phyloP scores from a whole-genome alignment of 1,139 yeast species.

The Geotrichum fermentans region DNA sequence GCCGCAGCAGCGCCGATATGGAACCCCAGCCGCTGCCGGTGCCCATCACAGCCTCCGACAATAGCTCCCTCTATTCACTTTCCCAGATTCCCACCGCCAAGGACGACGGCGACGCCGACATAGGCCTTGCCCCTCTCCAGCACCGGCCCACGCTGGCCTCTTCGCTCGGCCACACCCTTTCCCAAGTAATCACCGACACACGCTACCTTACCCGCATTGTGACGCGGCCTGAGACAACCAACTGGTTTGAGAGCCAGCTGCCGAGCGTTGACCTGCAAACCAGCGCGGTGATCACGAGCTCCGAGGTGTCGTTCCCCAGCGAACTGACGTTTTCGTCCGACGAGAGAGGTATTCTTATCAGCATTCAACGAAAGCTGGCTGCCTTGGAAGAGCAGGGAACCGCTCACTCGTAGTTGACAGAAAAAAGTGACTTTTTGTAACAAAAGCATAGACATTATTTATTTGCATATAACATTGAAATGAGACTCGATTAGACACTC shows the following conservation, averaged over 20 bases:
- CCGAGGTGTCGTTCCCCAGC: slow-evolving; percentile 11
- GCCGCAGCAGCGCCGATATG: background rate
- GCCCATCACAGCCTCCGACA: background rate
- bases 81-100: background rate
- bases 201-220: slow-evolving; percentile 4
- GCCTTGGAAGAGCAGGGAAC: background rate
- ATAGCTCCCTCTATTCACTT: background rate
- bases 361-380: slow-evolving; percentile 15
- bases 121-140: too few relatives aligned
- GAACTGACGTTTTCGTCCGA: slow-evolving; percentile 1
- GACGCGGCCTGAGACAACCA: background rate
- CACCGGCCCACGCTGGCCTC: background rate
- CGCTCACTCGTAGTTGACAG: too few relatives aligned
- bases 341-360: slow-evolving; percentile 12
- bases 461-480: too few relatives aligned
- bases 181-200: background rate
- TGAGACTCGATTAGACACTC: too few relatives aligned
- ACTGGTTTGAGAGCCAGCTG: background rate
- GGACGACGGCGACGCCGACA: background rate
- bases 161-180: background rate
- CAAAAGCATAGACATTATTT: too few relatives aligned
- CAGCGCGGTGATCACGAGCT: slow-evolving; percentile 8
- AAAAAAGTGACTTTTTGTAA: too few relatives aligned
- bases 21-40: background rate
- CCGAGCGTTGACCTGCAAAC: slow-evolving; percentile 4